Percentiles rank a stretch among this genome's conserved stretches.
These are phyloP conservation scores for Gymnopilus dilepis DNA, from an alignment of 768 basidiomycete genomes.

Conservation along the genomic window DNA sequence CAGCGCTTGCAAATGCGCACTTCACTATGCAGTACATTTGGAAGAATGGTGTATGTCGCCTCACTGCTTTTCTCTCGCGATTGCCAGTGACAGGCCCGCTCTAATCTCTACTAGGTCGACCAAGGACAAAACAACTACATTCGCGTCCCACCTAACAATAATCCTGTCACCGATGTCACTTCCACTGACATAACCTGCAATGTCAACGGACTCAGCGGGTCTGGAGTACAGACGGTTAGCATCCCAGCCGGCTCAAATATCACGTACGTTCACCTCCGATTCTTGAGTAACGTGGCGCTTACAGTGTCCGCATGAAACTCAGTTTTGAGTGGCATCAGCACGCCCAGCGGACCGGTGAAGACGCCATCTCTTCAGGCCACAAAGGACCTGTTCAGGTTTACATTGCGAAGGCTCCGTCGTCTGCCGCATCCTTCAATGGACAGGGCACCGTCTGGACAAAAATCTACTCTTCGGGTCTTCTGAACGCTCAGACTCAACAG, in stretches of 20 bases:
- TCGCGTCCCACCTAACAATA: constrained; percentile 56
- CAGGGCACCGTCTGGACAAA: constrained; percentile 60
- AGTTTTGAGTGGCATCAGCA: constrained; percentile 65
- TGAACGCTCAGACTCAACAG: constrained; percentile 40
- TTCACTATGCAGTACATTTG: constrained; percentile 60
- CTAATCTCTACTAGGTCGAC: constrained; percentile 39
- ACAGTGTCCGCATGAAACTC: background rate
- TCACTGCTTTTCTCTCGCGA: background rate
- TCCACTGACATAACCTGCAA: constrained; percentile 59
- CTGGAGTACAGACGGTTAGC: constrained; percentile 42
- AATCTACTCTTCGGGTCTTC: constrained; percentile 54
- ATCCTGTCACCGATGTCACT: constrained; percentile 60
- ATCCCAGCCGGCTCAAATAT: constrained; percentile 51
- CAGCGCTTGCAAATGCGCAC: constrained; percentile 46
- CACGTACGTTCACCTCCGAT: constrained; percentile 32
- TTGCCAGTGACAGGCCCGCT: no score
- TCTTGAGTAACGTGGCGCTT: no score
- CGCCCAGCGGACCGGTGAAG: constrained; percentile 56
- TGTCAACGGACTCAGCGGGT: constrained; percentile 50
- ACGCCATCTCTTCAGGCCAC: constrained; percentile 55
- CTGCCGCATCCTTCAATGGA: constrained; percentile 50
- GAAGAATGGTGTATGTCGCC: constrained; percentile 51
- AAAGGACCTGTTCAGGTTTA: constrained; percentile 57
- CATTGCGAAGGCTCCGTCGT: constrained; percentile 53
- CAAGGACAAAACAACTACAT: constrained; percentile 50